Base-by-base conservation (phyloP, 176 grass and related monocot species). In the Eleusine indica region DNA sequence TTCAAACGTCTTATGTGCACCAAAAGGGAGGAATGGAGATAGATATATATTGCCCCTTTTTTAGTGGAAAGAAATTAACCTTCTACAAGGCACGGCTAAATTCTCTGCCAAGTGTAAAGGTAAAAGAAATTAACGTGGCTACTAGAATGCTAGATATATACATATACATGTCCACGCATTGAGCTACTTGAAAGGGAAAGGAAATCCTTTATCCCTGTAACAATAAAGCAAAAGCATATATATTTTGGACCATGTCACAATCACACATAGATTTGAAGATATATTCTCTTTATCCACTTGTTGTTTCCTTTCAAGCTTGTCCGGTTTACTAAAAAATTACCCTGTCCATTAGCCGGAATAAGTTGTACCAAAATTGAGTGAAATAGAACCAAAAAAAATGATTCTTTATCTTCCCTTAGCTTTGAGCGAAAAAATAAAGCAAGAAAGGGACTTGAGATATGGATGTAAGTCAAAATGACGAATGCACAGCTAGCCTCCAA, bases 61-160 rank as follows among this genome's bases (percentile, higher is more conserved):
- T 85, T 70, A 46, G 75, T 79, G 15, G 60, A 87, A 87, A 87
- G 42, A 80, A 87, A 64, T 64, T 64, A 64, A 30, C 61, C 61
- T 64, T 64, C 70, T 56, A 30, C 75, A 75, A 80, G 80, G 74
- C 52, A 71, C 35, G 42, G 48, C 37, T 71, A 83, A 90, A 87
- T 91, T 87, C 70, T 84, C 70, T 84, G 64, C 85, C 44, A 87
- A 87, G 70, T 80, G 70, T 84, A 91, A 87, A 87, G 89, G 44
- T 75, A 5, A 69, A 35, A 35, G 32, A 35, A 35, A 35, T 35
- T 74, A 51, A 37, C 6, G 37, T 76, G 56, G 48, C 58, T 28
- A 28, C 58, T 62, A 28, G n/a, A 28, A 21, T 21, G 51, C 51
- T 16, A 53, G 14, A 53, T 53, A 57, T 2, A 72, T 78, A 64